phyloP scores from a whole-genome alignment of 2,329 filamentous ascomycete genomes.

The Thelonectria olida region DNA sequence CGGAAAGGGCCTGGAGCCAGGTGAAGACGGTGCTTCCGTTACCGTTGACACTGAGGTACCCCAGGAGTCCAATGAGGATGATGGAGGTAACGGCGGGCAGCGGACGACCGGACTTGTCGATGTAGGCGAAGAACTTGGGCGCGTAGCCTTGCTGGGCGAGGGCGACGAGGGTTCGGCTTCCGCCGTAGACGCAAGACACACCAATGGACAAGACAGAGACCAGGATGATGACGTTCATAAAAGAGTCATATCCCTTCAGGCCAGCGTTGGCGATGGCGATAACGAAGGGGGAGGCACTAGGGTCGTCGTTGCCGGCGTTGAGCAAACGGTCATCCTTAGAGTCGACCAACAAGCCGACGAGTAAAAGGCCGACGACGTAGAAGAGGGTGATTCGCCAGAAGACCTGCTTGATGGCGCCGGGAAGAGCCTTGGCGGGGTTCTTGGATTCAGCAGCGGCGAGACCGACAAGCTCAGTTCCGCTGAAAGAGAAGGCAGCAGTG shows the following conservation, averaged over 20 bases:
- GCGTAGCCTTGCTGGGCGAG: conserved; percentile 68
- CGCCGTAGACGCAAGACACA: conserved; percentile 67
- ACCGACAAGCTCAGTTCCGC: conserved; percentile 79
- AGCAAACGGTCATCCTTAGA: conserved; percentile 58
- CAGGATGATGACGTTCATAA: conserved; percentile 69
- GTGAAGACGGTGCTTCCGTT: conserved; percentile 64
- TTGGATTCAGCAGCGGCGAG: conserved; percentile 76
- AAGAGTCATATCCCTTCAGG: conserved; percentile 60
- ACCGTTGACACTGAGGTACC: conserved; percentile 56
- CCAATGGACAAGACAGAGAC: conserved; percentile 68
- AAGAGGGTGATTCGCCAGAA: conserved; percentile 67
- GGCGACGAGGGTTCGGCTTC: conserved; percentile 67
- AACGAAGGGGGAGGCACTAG: conserved; percentile 63
- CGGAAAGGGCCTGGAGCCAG: conserved; percentile 74
- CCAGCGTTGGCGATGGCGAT: conserved; percentile 64
- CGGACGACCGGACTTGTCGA: conserved; percentile 67
- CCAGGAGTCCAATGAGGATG: conserved; percentile 60
- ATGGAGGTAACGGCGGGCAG: conserved; percentile 58
- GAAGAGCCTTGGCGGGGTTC: conserved; percentile 77
- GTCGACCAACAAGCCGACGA: conserved; percentile 60
- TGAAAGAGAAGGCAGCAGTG: conserved; percentile 77
- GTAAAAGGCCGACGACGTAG: conserved; percentile 62
- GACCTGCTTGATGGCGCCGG: conserved; percentile 84
- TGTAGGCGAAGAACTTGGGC: conserved; percentile 64
- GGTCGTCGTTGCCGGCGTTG: conserved; percentile 52